Base-by-base conservation (phyloP, 2,329 filamentous ascomycete species). In the Ampelomyces quisqualis region DNA sequence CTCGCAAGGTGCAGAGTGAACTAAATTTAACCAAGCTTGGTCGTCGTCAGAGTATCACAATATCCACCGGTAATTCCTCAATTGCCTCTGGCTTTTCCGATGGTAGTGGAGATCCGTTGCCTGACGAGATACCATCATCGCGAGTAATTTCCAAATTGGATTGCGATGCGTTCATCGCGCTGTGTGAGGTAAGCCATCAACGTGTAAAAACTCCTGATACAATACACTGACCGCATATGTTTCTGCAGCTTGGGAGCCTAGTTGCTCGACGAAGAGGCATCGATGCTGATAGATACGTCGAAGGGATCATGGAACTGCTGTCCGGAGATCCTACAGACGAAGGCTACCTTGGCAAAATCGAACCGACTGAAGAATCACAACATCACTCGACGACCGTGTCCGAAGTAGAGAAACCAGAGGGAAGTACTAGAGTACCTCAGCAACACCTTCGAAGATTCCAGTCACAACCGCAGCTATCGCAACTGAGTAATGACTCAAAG, bases 301-400 rank as follows among this genome's bases (percentile, higher is more conserved):
- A 58, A 9, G 58, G 60, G 14, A 52, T 73, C 11, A 52, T 70
- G 49, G 47, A 53, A 8, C 45, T 72, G 2, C 62, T 70, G 7
- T 53, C 44, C 20, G 43, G 46, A 20, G 21, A 24, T 13, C 27
- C 8, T 27, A 11, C 26, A 14, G 19, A 13, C 14, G 27, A 13
- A 3, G 13, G 27, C 7, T 4, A 23, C 5, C 36, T 27, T 3
- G 4, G 26, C 18, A 6, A 18, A 23, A 2, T 28, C 28, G 19
- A 8, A n/a, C n/a, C n/a, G n/a, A n/a, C n/a, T n/a, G n/a, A n/a
- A n/a, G n/a, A n/a, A n/a, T n/a, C n/a, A n/a, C n/a, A n/a, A n/a
- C n/a, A n/a, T n/a, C n/a, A n/a, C n/a, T n/a, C n/a, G n/a, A n/a
- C n/a, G n/a, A n/a, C n/a, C n/a, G n/a, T n/a, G n/a, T n/a, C n/a